Conservation (phyloP, 176 grass and related monocot species). For the Hsuehochloa calcarea region DNA sequence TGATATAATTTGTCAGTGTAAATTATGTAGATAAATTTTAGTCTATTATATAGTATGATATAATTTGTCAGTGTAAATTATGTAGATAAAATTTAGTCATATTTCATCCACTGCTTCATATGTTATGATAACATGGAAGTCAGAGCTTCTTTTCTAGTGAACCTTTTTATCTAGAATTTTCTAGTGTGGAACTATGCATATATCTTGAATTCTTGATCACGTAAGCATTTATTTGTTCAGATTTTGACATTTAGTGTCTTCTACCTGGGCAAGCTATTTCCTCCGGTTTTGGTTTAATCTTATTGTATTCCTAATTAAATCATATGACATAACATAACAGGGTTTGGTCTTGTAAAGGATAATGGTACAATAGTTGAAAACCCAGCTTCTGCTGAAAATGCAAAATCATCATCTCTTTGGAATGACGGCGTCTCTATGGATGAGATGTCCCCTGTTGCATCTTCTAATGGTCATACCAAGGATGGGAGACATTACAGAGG, state of each 20-base stretch:
- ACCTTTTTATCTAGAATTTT: constrained; percentile 8
- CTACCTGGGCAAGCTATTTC: not conserved
- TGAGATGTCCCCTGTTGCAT: constrained; percentile 68
- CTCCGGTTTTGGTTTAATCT: not conserved
- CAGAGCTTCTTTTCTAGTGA: not conserved
- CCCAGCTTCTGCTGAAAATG: constrained; percentile 47
- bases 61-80: not conserved
- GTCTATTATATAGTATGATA: not conserved
- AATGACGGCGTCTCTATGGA: constrained; percentile 58
- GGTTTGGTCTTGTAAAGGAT: constrained; percentile 80
- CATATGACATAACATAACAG: constrained; percentile 43
- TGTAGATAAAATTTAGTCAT: constrained; percentile 2
- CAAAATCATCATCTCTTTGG: constrained; percentile 64
- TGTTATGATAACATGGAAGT: not conserved
- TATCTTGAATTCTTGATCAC: not conserved
- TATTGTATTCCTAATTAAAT: constrained; percentile 16
- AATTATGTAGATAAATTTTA: constrained; percentile 7
- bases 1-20: not conserved
- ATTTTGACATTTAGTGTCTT: constrained; percentile 1
- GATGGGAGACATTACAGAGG: constrained; percentile 51
- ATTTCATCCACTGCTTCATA: not conserved
- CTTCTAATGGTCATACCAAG: constrained; percentile 71
- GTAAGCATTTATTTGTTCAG: constrained; percentile 5
- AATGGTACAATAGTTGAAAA: constrained; percentile 66
- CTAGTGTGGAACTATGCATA: not conserved